Base-by-base conservation (phyloP, 257 asterid species). In the Euphrasia confusa region DNA sequence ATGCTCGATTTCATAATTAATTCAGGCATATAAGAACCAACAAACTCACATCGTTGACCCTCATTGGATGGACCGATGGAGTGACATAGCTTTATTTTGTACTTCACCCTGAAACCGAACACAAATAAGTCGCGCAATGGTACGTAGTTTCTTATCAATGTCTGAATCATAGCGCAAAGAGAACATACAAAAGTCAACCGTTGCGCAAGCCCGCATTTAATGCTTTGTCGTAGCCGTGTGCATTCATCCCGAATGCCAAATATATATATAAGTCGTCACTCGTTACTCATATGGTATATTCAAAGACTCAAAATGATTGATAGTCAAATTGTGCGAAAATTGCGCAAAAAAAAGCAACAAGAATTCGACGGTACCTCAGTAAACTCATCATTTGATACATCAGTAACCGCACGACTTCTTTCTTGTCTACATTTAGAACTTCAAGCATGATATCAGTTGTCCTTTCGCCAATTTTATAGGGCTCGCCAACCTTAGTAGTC, bases 331-430 rank as follows among this genome's bases (percentile, higher is more conserved):
- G 5, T 24, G 49, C 54, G 39, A 55, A 64, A 32, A 61, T 10
- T 26, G 37, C 44, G 44, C 58, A 28, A 68, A 60, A 24, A 44
- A 61, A 65, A 72, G 58, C 52, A 67, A 58, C 15, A 47, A 64
- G 64, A 40, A 47, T 55, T 58, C 9, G 61, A 59, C 54, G 55
- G 49, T 77, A 93, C 99, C 96, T 83, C 94, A 18, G 94, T 79
- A 67, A 87, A 87, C 40, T 82, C 96, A 66, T 80, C 85, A 79
- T 93, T 77, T 55, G 99, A 93, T 71, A 93, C 75, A 63, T 83
- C 68, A 77, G 85, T 97, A 60, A 89, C 64, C 28, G 74, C 52
- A 87, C 66, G 5, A 77, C 68, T 80, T 89, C 99, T 76, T 78
- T 93, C 79, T 83, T 87, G 81, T 82, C 77, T 63, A 93, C 74